Base-by-base conservation (phyloP, 805 yeast genomes). In the Geotrichum ghanense region DNA sequence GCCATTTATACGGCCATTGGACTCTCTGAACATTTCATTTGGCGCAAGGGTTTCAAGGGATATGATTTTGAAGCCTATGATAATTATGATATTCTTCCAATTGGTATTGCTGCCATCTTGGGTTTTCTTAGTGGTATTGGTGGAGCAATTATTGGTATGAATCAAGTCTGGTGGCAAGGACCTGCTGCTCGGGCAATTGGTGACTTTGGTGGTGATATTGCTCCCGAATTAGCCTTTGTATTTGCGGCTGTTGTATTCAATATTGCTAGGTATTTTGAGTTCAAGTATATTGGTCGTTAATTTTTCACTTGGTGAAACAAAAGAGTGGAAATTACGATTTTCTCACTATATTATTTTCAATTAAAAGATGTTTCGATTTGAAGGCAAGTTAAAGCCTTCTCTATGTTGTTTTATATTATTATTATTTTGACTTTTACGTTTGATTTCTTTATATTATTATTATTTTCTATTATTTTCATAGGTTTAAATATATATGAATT, bases 71-170 rank as follows among this genome's bases (percentile, higher is more conserved):
- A 70, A 39, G 75, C 73, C 53, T 83, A 79, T 72, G 64, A 76
- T 53, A 76, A 80, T 55, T 69, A 71, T 58, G 61, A 68, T 23
- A 66, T 72, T 45, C 70, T 82, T 52, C 95, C 95, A 40, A 65
- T 80, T 35, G 96, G 96, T 47, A 55, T 65, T 45, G 94, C 96
- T 1, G 95, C 95, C 52, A 64, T 76, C 16, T 64, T 78, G 54
- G 95, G 84, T 2, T 79, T 88, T 70, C 74, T 84, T 63, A 76
- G 81, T 54, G 96, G 95, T 62, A 81, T 74, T 42, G 89, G 82
- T 25, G 96, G 95, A 64, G 85, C 80, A 34, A 95, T 79, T 9
- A 48, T 85, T 43, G 96, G 97, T 55, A 87, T 89, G 95, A 70
- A 72, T 60, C 95, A 87, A 69, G 74, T 75, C 3, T 89, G 95